These are phyloP conservation scores for Blumeria graminis DNA, from an alignment of 2,329 filamentous ascomycete genomes.

Conservation along the genomic window DNA sequence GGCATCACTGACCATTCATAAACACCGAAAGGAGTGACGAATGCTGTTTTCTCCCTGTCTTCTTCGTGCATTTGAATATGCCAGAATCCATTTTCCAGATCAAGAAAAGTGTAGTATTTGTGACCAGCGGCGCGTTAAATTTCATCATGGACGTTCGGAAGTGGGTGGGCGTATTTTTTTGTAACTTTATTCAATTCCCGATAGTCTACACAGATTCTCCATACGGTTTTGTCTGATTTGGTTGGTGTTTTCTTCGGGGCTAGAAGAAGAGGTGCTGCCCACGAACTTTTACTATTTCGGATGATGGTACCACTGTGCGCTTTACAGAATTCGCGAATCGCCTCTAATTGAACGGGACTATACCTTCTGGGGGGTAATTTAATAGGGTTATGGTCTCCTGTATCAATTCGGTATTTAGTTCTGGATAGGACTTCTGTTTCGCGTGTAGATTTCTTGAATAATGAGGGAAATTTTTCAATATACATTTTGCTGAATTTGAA, in stretches of 20 bases:
- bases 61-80: background rate
- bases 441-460: background rate
- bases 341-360: background rate
- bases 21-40: background rate
- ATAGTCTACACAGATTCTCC: background rate
- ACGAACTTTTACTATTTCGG: background rate
- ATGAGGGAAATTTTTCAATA: background rate
- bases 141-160: background rate
- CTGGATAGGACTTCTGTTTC: background rate
- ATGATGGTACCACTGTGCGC: background rate
- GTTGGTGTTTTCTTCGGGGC: background rate
- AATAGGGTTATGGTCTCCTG: background rate
- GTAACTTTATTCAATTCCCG: background rate
- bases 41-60: background rate
- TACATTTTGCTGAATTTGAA: background rate
- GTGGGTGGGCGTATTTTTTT: background rate
- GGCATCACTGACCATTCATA: constrained; percentile 1
- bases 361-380: background rate
- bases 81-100: background rate
- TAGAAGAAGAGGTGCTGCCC: background rate
- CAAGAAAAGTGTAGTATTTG: background rate
- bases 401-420: background rate
- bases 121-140: background rate
- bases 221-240: background rate
- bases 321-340: background rate